phyloP scores from a whole-genome alignment of 1,284 basidiomycete genomes.

The Trametes sp. region DNA sequence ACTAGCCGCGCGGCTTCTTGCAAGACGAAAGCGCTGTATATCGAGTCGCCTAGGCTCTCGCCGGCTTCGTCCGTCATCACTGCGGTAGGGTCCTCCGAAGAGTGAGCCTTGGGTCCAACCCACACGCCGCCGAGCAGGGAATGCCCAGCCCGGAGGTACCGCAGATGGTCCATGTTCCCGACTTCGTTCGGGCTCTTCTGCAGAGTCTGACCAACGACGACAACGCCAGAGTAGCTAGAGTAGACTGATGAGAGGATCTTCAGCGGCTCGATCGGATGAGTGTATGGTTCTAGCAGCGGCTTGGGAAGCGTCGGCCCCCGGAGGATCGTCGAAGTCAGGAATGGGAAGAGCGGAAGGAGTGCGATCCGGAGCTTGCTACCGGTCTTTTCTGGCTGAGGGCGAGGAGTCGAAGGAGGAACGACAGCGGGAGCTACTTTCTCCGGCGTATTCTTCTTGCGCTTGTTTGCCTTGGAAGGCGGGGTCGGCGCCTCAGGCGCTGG shows the following conservation, averaged over 20 bases:
- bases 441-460: constrained; percentile 25
- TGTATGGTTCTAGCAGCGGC: constrained; percentile 60
- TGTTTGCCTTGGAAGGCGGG: constrained; percentile 22
- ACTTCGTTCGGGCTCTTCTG: constrained; percentile 33
- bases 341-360: constrained; percentile 47
- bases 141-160: constrained; percentile 88
- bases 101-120: constrained; percentile 62
- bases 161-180: constrained; percentile 57
- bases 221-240: constrained; percentile 74
- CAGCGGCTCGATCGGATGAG: constrained; percentile 61
- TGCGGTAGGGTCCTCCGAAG: constrained; percentile 49
- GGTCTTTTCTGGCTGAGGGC: constrained; percentile 13
- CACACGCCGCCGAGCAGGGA: constrained; percentile 90
- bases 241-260: constrained; percentile 73
- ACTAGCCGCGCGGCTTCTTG: constrained; percentile 85
- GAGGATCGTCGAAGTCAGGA: constrained; percentile 46
- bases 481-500: constrained; percentile 8
- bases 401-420: constrained; percentile 22
- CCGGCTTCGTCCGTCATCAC: constrained; percentile 59
- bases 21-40: constrained; percentile 84
- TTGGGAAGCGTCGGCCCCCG: constrained; percentile 63
- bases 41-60: constrained; percentile 71
- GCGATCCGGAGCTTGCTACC: constrained; percentile 45
- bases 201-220: constrained; percentile 80
- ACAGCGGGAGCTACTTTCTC: constrained; percentile 19